Conservation (phyloP, 208 protist species). For the Acanthamoeba sp. region DNA sequence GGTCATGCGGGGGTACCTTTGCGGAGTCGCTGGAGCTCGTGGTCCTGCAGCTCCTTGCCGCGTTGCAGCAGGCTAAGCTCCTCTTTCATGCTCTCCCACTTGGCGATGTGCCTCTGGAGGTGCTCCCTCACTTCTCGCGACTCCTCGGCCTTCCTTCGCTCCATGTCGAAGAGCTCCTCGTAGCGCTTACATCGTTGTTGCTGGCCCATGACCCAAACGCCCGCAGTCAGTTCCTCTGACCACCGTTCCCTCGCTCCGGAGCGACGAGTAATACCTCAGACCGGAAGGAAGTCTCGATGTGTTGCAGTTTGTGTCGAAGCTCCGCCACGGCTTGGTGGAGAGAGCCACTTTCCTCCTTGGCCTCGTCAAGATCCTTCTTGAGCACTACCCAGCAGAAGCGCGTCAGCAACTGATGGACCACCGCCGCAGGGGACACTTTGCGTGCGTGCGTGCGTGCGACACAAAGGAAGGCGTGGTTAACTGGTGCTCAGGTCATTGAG, state of each 20-base stretch:
- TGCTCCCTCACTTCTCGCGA: slow-evolving; percentile 40
- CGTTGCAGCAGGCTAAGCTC: slow-evolving; percentile 46
- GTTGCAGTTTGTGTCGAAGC: not conserved
- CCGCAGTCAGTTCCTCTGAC: too few relatives aligned
- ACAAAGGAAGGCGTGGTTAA: not conserved
- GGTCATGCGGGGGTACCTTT: not conserved
- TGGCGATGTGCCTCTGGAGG: slow-evolving; percentile 53
- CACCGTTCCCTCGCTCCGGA: too few relatives aligned
- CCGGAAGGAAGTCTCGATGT: not conserved
- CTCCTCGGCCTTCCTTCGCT: slow-evolving; percentile 61
- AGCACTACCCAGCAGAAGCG: not conserved
- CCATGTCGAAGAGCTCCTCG: slow-evolving; percentile 67
- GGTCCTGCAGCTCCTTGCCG: slow-evolving; percentile 27
- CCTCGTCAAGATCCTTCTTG: slow-evolving; percentile 24
- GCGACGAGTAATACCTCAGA: too few relatives aligned
- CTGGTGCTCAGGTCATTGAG: slow-evolving; percentile 65
- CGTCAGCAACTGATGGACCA: not conserved
- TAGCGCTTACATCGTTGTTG: slow-evolving; percentile 71
- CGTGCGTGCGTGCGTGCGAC: too few relatives aligned
- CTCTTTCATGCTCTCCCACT: slow-evolving; percentile 60
- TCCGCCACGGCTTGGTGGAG: slow-evolving; percentile 16
- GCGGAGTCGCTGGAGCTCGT: slow-evolving; percentile 44
- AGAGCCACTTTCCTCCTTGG: slow-evolving; percentile 14
- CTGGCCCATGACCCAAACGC: not conserved
- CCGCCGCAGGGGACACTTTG: too few relatives aligned